A percentile compares a stretch with the other conserved stretches of the same genome.
phyloP scores from a whole-genome alignment of 148 eudicot species.

The Vaccinium vitisidaea region DNA sequence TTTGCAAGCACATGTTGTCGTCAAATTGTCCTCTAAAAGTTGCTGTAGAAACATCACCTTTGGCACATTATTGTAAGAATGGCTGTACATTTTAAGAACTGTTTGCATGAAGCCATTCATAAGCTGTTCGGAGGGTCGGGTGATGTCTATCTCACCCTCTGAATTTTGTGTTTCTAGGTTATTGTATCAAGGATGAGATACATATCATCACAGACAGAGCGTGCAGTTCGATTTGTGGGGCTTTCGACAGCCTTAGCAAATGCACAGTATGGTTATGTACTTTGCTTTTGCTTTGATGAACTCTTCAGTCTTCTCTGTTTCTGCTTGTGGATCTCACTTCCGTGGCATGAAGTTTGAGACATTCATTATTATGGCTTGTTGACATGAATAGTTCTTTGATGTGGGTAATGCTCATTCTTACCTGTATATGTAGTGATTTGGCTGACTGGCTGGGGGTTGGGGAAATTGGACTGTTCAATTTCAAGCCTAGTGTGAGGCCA shows the following conservation, averaged over 20 bases:
- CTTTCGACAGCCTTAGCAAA: slow-evolving; percentile 98
- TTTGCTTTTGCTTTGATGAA: background rate
- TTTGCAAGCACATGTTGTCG: background rate
- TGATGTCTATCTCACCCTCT: slow-evolving; percentile 12
- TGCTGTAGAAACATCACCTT: slow-evolving; percentile 11
- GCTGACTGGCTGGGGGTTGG: slow-evolving; percentile 98
- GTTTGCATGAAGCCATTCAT: background rate
- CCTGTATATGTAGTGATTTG: slow-evolving; percentile 56
- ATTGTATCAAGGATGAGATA: slow-evolving; percentile 98
- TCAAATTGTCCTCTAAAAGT: background rate
- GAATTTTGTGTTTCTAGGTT: slow-evolving; percentile 46
- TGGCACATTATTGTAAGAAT: background rate
- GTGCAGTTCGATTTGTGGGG: slow-evolving; percentile 88
- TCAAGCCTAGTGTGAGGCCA: slow-evolving; percentile 98
- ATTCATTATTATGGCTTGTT: background rate
- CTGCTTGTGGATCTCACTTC: slow-evolving; percentile 7
- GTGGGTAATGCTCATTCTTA: background rate
- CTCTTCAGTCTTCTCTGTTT: slow-evolving; percentile 13
- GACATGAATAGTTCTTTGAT: background rate
- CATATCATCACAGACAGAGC: slow-evolving; percentile 96
- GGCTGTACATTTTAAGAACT: background rate
- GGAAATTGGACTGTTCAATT: slow-evolving; percentile 83
- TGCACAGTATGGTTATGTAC: slow-evolving; percentile 65
- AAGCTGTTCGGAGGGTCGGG: background rate
- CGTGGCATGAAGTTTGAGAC: background rate